phyloP scores from a whole-genome alignment of 805 yeast genomes.

The Wickerhamiella brachini region DNA sequence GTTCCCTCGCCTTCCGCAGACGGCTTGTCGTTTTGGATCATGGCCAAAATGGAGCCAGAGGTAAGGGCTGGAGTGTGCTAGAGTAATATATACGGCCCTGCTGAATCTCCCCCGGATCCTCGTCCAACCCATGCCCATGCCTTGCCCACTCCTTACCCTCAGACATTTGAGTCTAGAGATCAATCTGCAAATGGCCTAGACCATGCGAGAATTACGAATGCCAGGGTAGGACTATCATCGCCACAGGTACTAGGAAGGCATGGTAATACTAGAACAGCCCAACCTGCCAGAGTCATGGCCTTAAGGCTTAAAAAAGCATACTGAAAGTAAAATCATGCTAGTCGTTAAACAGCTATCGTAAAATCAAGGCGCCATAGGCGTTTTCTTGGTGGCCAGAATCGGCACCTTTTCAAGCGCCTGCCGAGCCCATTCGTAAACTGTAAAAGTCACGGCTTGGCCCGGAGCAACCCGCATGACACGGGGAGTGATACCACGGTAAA shows the following conservation, averaged over 20 bases:
- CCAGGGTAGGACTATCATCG: no score
- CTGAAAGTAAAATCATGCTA: neutral
- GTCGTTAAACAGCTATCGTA: neutral
- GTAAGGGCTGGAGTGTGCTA: neutral
- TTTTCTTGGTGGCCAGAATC: constrained; percentile 8
- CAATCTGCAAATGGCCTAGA: no score
- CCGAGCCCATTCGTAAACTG: constrained; percentile 85
- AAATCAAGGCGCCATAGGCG: constrained; percentile 5
- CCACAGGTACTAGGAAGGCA: no score
- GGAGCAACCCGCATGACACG: constrained; percentile 99
- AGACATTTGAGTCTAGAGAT: no score
- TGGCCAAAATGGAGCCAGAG: neutral
- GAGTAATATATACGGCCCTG: neutral
- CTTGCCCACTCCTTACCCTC: no score
- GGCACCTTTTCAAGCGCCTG: constrained; percentile 35
- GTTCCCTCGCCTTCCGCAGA: neutral
- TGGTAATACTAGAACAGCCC: no score
- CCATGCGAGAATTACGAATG: no score
- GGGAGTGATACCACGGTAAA: constrained; percentile 96
- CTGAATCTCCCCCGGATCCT: no score
- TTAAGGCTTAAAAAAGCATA: no score
- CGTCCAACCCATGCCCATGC: no score
- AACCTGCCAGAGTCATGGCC: no score
- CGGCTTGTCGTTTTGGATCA: neutral
- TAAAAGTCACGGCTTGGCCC: constrained; percentile 97